Conservation (phyloP, 495 filamentous ascomycete species). For the Neurospora sp. region DNA sequence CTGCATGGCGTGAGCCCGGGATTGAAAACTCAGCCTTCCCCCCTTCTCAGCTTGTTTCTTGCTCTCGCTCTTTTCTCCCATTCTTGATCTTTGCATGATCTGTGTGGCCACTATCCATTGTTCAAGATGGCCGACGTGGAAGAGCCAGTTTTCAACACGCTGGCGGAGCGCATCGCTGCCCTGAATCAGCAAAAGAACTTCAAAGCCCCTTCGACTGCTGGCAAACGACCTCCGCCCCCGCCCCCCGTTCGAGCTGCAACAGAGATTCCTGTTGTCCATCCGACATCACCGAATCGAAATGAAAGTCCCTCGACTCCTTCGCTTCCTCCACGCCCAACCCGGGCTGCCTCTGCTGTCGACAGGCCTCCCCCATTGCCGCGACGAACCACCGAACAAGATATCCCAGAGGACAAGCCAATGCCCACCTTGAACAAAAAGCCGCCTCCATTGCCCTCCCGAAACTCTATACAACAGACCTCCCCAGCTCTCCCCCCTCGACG, state of each 20-base stretch:
- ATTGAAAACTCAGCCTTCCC: background rate
- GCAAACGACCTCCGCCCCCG: conserved; percentile 40
- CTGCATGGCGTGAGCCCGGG: background rate
- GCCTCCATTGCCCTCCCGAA: conserved; percentile 30
- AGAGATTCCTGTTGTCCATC: background rate
- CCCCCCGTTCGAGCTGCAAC: conserved; percentile 24
- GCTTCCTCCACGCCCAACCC: conserved; percentile 27
- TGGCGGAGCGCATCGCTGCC: conserved; percentile 46
- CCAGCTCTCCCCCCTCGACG: conserved; percentile 33
- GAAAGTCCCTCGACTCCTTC: conserved; percentile 19
- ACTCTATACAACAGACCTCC: conserved; percentile 20
- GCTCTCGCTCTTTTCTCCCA: background rate
- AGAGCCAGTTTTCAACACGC: conserved; percentile 43
- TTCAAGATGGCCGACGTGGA: conserved; percentile 42
- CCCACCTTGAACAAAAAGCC: conserved; percentile 17
- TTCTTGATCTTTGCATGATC: background rate
- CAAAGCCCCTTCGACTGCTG: conserved; percentile 24
- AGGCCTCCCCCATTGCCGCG: conserved; percentile 29
- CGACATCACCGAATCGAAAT: conserved; percentile 12
- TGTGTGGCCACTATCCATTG: background rate
- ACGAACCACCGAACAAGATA: conserved; percentile 24
- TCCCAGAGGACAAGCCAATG: conserved; percentile 6
- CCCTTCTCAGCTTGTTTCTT: background rate
- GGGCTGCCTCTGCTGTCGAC: conserved; percentile 13
- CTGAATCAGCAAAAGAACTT: conserved; percentile 44